A percentile compares a stretch with the other conserved stretches of the same genome.
phyloP scores from a whole-genome alignment of 257 asterid genomes.

The Nicotiana noctiflora region DNA sequence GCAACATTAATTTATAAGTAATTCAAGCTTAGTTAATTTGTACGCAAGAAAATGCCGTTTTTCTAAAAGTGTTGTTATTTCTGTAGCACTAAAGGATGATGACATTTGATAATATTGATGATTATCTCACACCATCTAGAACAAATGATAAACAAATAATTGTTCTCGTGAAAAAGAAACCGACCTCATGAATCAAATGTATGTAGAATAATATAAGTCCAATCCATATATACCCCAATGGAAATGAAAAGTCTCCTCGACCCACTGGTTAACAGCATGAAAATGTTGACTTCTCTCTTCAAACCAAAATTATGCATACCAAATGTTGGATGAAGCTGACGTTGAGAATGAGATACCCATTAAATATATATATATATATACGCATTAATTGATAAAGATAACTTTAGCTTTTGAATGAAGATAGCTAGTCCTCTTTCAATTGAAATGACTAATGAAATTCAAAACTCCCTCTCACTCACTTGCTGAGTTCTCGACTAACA shows the following conservation, averaged over 20 bases:
- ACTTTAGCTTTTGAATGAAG: not conserved
- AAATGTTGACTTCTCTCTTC: not conserved
- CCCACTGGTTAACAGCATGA: constrained; percentile 1
- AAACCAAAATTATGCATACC: not conserved
- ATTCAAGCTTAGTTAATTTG: too few relatives aligned
- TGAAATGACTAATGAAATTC: not conserved
- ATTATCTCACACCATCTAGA: constrained; percentile 1
- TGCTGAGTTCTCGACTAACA: not conserved
- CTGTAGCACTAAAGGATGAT: too few relatives aligned
- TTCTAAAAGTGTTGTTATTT: too few relatives aligned
- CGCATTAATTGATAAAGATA: not conserved
- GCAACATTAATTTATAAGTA: too few relatives aligned
- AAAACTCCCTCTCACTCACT: too few relatives aligned
- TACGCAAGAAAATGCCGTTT: too few relatives aligned
- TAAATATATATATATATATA: not conserved
- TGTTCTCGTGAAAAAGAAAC: not conserved
- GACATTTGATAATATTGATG: too few relatives aligned
- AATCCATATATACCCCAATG: not conserved
- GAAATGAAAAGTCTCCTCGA: not conserved
- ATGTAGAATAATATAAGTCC: not conserved
- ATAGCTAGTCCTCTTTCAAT: not conserved
- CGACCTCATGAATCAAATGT: not conserved
- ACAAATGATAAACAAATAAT: not conserved
- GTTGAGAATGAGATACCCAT: not conserved
- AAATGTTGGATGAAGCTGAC: constrained; percentile 3